These are phyloP conservation scores for Suillus placidus DNA, from an alignment of 768 basidiomycete genomes.

Conservation along the genomic window DNA sequence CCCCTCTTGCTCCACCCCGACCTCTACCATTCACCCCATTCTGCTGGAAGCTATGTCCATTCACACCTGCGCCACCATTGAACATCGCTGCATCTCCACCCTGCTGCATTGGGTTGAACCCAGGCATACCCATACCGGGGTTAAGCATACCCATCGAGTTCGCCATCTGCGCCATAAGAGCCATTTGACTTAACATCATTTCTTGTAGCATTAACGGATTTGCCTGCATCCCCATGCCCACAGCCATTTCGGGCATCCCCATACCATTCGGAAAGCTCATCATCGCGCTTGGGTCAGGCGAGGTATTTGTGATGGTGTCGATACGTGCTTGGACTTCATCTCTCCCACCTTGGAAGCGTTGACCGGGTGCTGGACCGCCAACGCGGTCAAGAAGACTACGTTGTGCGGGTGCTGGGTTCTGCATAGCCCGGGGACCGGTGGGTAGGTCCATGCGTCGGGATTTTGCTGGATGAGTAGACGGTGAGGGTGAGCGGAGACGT, in stretches of 20 bases:
- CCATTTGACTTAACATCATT: constrained; percentile 92
- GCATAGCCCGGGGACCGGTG: constrained; percentile 86
- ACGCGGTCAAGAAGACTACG: constrained; percentile 83
- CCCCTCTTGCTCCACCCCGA: constrained; percentile 48
- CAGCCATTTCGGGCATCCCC: constrained; percentile 63
- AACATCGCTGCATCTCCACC: constrained; percentile 49
- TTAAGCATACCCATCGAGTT: constrained; percentile 79
- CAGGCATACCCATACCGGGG: constrained; percentile 53
- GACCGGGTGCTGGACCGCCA: constrained; percentile 52
- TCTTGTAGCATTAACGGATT: constrained; percentile 81
- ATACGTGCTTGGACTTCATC: constrained; percentile 82
- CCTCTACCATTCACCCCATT: constrained; percentile 40
- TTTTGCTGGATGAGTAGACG: constrained; percentile 69
- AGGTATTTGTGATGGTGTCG: constrained; percentile 69
- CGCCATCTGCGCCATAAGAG: constrained; percentile 92
- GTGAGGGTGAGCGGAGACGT: constrained; percentile 64
- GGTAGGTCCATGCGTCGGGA: constrained; percentile 76
- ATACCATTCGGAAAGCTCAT: constrained; percentile 42
- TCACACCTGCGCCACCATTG: constrained; percentile 33
- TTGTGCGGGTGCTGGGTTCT: constrained; percentile 41
- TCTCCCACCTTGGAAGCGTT: constrained; percentile 39
- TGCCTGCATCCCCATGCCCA: constrained; percentile 53
- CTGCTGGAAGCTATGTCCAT: constrained; percentile 26
- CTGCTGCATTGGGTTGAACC: constrained; percentile 63
- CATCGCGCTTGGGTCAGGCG: constrained; percentile 50